A percentile compares a stretch with the other conserved stretches of the same genome.
These are phyloP conservation scores for Paramecium pentaurelia DNA, from an alignment of 73 alveolate species.

Conservation along the genomic window DNA sequence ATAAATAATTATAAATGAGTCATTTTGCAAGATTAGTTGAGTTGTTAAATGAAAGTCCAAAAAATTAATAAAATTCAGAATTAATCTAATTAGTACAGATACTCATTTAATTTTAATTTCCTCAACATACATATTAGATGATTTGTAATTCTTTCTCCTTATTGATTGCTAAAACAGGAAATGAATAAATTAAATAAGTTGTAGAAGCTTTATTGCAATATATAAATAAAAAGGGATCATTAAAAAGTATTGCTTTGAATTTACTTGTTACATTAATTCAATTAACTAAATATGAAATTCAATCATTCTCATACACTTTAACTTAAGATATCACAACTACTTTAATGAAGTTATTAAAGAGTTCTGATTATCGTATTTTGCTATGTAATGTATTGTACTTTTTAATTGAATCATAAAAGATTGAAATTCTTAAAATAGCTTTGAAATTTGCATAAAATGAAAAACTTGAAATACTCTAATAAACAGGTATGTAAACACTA, in stretches of 20 bases:
- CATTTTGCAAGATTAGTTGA: conserved; percentile 29
- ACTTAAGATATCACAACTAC: not conserved
- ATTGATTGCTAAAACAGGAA: not conserved
- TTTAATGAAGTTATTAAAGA: not conserved
- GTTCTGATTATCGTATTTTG: not conserved
- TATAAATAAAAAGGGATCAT: not conserved
- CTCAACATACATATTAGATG: not conserved
- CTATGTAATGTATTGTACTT: not conserved
- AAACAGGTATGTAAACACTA: not conserved
- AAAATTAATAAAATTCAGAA: not conserved
- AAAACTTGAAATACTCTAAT: not conserved
- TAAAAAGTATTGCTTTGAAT: not conserved
- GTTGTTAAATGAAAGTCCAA: not conserved
- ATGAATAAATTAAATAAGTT: not conserved
- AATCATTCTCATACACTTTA: not conserved
- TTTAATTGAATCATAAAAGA: not conserved
- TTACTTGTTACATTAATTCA: not conserved
- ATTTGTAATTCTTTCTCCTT: not conserved
- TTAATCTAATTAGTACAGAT: not conserved
- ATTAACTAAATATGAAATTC: not conserved
- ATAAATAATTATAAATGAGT: not conserved
- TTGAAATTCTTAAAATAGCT: not conserved
- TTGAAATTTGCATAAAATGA: conserved; percentile 23
- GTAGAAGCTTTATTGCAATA: not conserved
- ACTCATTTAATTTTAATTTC: not conserved